Evolutionary conservation across 257 asterid genomes (phyloP).

Genomic region (Fraxinus excelsior): DNA sequence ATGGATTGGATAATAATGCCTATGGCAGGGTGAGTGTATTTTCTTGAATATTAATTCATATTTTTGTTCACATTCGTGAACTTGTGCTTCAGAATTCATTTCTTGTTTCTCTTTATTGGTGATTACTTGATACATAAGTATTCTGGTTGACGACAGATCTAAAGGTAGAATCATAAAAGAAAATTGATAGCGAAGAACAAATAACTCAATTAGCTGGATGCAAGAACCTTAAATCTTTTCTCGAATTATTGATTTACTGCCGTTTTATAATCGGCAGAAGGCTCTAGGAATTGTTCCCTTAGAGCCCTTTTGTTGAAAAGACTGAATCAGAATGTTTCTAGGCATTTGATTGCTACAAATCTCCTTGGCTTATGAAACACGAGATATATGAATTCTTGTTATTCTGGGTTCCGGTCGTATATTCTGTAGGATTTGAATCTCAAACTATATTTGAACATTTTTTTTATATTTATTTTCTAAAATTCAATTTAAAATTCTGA

Average conservation of each 20-base stretch:
- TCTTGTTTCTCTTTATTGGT: too few relatives aligned
- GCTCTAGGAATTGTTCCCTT: neutral
- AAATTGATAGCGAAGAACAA: neutral
- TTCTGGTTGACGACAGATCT: slow-evolving; percentile 2
- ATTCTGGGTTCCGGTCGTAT: neutral
- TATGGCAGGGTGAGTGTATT: slow-evolving; percentile 62
- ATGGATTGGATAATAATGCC: slow-evolving; percentile 61
- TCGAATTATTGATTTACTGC: neutral
- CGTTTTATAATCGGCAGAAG: neutral
- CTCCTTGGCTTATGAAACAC: neutral
- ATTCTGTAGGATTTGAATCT: neutral
- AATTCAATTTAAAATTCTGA: too few relatives aligned
- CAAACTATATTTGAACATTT: too few relatives aligned
- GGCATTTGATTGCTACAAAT: neutral
- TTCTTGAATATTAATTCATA: slow-evolving; percentile 2
- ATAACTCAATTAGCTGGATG: neutral
- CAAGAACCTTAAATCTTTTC: neutral
- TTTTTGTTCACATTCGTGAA: neutral
- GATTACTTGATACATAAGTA: neutral
- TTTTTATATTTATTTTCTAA: too few relatives aligned
- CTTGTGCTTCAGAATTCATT: neutral
- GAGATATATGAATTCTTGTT: neutral
- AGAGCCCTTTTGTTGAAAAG: neutral
- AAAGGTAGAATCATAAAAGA: slow-evolving; percentile 2
- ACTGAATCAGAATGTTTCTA: too few relatives aligned